Percentiles rank a stretch among this genome's conserved stretches.
phyloP scores from a whole-genome alignment of 108 stramenopile genomes.

The Bacterosira constricta region DNA sequence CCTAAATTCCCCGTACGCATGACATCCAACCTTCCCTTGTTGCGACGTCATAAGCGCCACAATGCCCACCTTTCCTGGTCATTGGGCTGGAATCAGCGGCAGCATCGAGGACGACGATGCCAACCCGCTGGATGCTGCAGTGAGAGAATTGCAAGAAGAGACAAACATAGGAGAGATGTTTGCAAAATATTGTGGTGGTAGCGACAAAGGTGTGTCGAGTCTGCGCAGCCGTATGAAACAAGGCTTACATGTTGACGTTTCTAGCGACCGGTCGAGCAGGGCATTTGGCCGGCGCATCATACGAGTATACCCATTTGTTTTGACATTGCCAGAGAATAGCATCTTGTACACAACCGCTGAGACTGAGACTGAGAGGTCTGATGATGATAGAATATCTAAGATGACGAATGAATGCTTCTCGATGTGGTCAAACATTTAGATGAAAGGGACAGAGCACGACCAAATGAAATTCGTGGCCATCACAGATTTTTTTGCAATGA shows the following conservation, averaged over 20 bases:
- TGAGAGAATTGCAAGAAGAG: constrained; percentile 57
- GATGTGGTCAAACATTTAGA: constrained; percentile 14
- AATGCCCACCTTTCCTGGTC: constrained; percentile 55
- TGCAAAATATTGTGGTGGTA: not conserved
- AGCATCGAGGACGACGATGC: constrained; percentile 53
- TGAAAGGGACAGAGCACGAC: constrained; percentile 63
- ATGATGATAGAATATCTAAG: not conserved
- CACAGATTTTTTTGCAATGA: constrained; percentile 32
- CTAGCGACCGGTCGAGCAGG: constrained; percentile 13
- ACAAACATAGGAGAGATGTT: constrained; percentile 42
- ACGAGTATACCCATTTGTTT: constrained; percentile 60
- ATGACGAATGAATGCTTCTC: not conserved
- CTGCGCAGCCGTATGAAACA: constrained; percentile 5
- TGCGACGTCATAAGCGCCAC: no score
- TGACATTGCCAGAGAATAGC: constrained; percentile 20
- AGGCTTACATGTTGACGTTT: constrained; percentile 52
- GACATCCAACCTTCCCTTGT: no score
- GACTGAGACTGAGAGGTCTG: not conserved
- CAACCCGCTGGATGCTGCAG: constrained; percentile 47
- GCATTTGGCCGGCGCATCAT: constrained; percentile 45
- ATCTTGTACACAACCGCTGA: constrained; percentile 4
- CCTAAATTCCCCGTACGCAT: no score
- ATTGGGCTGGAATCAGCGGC: constrained; percentile 54
- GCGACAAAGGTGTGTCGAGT: not conserved
- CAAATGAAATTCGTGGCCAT: constrained; percentile 44